Base-by-base conservation (phyloP, 129 eudicot species). In the Ambrosia artemisiifolia region DNA sequence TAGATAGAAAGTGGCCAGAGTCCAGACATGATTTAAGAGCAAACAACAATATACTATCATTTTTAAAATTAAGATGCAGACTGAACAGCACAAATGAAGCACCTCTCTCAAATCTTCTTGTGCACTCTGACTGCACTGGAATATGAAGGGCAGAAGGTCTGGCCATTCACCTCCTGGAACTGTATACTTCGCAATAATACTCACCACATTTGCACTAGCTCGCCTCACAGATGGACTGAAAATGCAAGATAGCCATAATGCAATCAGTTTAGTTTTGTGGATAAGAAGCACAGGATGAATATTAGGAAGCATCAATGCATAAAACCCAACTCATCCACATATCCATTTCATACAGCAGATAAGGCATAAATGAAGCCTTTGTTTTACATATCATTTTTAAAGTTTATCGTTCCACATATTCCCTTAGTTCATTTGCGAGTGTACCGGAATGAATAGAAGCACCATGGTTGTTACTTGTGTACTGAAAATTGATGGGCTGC, bases 161-260 rank as follows among this genome's bases (percentile, higher is more conserved):
- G 95, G 92, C 96, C 98, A 93, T 64, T 93, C 96, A 28, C 96
- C 98, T 8, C 87, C 77, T 74, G 96, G 98, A 70, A 93, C 95
- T 30, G 96, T 87, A 90, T 82, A 82, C 78, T 93, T 93, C 34
- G 98, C 98, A 48, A 93, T 75, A 53, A 87, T 85, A 73, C 93
- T 93, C 32, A 88, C 88, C 69, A 85, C 98, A 85, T 93, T 93
- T 77, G 98, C 96, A 75, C 98, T 93, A 51, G 98, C 98, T 84
- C 95, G 84, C 79, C 96, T 87, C 65, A 90, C 96, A n/a, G 92
- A 88, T 77, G 89, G 91, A 79, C 96, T 93, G 90, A 57, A 70
- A 82, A 73, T 69, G 50, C 51, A 71, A 76, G 64, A 83, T 35
- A 33, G 6, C 50, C 70, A 55, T 42, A 74, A 79, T 11, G 49